These are phyloP conservation scores for Aspergillus sp. DNA, from an alignment of 2,329 filamentous ascomycete species.

Conservation along the genomic window DNA sequence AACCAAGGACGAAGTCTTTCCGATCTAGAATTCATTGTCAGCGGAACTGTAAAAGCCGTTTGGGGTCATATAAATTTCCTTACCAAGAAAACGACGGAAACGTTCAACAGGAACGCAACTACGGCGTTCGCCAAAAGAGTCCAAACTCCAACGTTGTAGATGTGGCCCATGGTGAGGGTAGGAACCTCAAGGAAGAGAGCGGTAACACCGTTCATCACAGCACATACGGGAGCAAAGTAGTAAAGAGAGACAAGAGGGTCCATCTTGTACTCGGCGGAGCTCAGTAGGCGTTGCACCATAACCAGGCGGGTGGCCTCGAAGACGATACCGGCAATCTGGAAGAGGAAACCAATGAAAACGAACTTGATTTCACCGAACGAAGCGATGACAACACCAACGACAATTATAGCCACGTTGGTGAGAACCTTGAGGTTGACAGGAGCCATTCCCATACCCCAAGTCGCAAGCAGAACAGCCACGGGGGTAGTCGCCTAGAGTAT, in stretches of 20 bases:
- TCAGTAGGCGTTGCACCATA: slow-evolving; percentile 82
- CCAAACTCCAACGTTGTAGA: slow-evolving; percentile 64
- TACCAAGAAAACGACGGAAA: slow-evolving; percentile 84
- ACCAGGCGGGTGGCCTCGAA: slow-evolving; percentile 80
- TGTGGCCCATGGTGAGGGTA: slow-evolving; percentile 63
- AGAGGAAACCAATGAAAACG: slow-evolving; percentile 61
- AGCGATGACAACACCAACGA: slow-evolving; percentile 90
- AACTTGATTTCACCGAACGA: slow-evolving; percentile 96
- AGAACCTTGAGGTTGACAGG: slow-evolving; percentile 83
- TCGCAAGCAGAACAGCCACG: slow-evolving; percentile 84
- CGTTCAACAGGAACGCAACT: slow-evolving; percentile 76
- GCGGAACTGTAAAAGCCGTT: not conserved
- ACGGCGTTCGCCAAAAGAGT: slow-evolving; percentile 72
- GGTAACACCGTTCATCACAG: slow-evolving; percentile 73
- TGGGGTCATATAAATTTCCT: slow-evolving; percentile 34
- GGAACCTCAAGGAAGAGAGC: slow-evolving; percentile 69
- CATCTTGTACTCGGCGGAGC: slow-evolving; percentile 79
- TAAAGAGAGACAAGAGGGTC: slow-evolving; percentile 84
- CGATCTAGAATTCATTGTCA: slow-evolving; percentile 59
- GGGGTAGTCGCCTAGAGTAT: slow-evolving; percentile 77
- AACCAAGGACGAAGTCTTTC: slow-evolving; percentile 81
- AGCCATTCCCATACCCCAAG: slow-evolving; percentile 83
- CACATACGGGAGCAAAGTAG: slow-evolving; percentile 85
- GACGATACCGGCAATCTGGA: slow-evolving; percentile 71
- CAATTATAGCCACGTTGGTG: slow-evolving; percentile 91